A percentile compares a stretch with the other conserved stretches of the same genome.
Conservation (phyloP, 208 protist genomes). For the Crithidia mellificae region DNA sequence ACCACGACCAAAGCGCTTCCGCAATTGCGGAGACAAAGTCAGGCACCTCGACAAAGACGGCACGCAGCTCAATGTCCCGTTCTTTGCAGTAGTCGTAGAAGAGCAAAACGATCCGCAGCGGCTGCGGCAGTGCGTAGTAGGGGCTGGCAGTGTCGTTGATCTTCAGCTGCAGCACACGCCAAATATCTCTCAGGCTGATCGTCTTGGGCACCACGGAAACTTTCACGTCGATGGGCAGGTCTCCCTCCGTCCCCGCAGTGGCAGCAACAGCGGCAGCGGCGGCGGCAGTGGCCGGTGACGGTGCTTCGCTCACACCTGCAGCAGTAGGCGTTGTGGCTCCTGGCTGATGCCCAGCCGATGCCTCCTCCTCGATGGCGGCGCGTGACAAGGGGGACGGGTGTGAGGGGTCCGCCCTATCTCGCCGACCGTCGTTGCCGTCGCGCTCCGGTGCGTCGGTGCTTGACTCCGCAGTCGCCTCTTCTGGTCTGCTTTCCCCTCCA, state of each 20-base stretch:
- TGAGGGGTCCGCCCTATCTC: too few species aligned
- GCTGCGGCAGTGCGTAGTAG: constrained; percentile 15
- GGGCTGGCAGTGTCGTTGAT: not conserved
- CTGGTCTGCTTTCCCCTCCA: too few species aligned
- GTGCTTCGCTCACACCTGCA: not conserved
- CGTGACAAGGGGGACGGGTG: too few species aligned
- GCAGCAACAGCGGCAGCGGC: not conserved
- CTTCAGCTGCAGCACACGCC: not conserved
- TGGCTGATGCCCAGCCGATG: too few species aligned
- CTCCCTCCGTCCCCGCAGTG: constrained; percentile 1
- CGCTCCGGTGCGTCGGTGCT: too few species aligned
- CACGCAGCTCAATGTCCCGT: constrained; percentile 38
- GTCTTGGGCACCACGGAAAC: constrained; percentile 21
- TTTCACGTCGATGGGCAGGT: constrained; percentile 18
- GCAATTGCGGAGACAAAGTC: constrained; percentile 39
- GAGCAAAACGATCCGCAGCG: constrained; percentile 31
- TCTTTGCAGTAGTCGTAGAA: constrained; percentile 59
- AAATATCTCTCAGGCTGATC: constrained; percentile 6
- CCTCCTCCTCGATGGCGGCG: too few species aligned
- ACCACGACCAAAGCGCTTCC: constrained; percentile 25
- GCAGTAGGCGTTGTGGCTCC: too few species aligned
- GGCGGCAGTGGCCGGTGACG: not conserved
- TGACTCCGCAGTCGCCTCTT: too few species aligned
- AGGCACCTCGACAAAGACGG: constrained; percentile 36
- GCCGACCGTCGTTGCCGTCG: too few species aligned